Evolutionary conservation across 306 rosid species (phyloP).

Genomic region (Geum urbanum): DNA sequence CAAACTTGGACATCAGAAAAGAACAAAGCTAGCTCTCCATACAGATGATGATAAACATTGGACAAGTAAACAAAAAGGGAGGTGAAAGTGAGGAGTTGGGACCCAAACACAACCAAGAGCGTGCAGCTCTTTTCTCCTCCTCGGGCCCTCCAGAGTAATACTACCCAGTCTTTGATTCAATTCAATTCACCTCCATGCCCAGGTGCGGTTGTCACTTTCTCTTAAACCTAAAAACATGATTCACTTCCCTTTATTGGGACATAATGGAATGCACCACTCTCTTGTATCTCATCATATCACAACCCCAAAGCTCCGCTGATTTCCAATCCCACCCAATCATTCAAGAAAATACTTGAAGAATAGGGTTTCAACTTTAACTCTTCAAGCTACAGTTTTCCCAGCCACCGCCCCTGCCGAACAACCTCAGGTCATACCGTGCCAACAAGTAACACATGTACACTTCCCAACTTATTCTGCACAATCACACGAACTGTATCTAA

Average conservation of each 20-base stretch:
- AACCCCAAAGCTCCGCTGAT: conserved; percentile 24
- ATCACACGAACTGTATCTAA: conserved; percentile 16
- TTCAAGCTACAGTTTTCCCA: neutral
- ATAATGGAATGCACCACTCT: conserved; percentile 19
- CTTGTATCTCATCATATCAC: conserved; percentile 11
- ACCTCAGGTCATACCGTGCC: neutral
- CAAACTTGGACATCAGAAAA: conserved; percentile 39
- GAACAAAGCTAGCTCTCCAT: conserved; percentile 34
- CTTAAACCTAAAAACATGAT: conserved; percentile 48
- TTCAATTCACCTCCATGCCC: conserved; percentile 29
- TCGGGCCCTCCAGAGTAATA: conserved; percentile 27
- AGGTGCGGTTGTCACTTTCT: conserved; percentile 53
- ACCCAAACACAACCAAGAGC: conserved; percentile 48
- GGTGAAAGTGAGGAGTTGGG: conserved; percentile 37
- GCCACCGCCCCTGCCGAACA: conserved; percentile 9
- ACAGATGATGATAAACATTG: conserved; percentile 37
- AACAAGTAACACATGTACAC: conserved; percentile 7
- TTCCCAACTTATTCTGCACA: conserved; percentile 39
- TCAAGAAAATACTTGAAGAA: conserved; percentile 16
- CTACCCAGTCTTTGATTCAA: conserved; percentile 1
- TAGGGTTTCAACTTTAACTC: conserved; percentile 5
- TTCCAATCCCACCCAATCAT: conserved; percentile 30
- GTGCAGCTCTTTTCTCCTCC: conserved; percentile 33
- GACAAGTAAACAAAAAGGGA: conserved; percentile 47
- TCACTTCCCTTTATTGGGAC: conserved; percentile 37